Percentiles rank a stretch among this genome's conserved stretches.
These are phyloP conservation scores for Cronartium ribicola DNA, from an alignment of 1,284 basidiomycete genomes.

Conservation along the genomic window DNA sequence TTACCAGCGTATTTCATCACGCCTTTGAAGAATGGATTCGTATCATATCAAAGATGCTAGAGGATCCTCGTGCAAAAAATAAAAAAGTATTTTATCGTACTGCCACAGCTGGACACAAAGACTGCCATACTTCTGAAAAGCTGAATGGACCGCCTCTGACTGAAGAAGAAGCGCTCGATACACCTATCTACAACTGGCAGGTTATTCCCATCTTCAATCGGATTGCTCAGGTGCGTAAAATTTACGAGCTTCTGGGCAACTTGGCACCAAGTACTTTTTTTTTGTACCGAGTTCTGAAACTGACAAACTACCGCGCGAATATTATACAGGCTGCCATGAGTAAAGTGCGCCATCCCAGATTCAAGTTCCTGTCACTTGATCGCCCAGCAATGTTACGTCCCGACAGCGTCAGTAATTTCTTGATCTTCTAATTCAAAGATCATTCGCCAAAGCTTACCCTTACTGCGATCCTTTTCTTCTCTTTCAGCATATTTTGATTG, in stretches of 20 bases:
- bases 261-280: not conserved
- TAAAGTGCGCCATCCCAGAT: slow-evolving; percentile 25
- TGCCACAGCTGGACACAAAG: slow-evolving; percentile 31
- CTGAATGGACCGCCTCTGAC: not conserved
- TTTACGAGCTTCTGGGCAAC: not conserved
- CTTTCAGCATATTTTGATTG: slow-evolving; percentile 33
- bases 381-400: slow-evolving; percentile 33
- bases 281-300: no score
- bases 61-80: slow-evolving; percentile 28
- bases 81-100: slow-evolving; percentile 37
- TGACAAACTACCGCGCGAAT: not conserved
- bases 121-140: slow-evolving; percentile 12
- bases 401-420: slow-evolving; percentile 13
- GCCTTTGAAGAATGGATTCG: slow-evolving; percentile 27
- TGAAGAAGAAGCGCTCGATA: slow-evolving; percentile 29
- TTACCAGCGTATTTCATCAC: slow-evolving; percentile 25
- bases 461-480: not conserved
- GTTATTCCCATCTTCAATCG: slow-evolving; percentile 34
- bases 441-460: not conserved
- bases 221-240: slow-evolving; percentile 24
- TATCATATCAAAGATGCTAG: slow-evolving; percentile 21
- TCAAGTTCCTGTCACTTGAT: slow-evolving; percentile 26
- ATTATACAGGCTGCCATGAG: slow-evolving; percentile 19
- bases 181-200: slow-evolving; percentile 36
- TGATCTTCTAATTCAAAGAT: not conserved